Percentiles rank a stretch among this genome's conserved stretches.
These are phyloP conservation scores for Paspalum vaginatum DNA, from an alignment of 176 grass and related monocot species.

Conservation along the genomic window DNA sequence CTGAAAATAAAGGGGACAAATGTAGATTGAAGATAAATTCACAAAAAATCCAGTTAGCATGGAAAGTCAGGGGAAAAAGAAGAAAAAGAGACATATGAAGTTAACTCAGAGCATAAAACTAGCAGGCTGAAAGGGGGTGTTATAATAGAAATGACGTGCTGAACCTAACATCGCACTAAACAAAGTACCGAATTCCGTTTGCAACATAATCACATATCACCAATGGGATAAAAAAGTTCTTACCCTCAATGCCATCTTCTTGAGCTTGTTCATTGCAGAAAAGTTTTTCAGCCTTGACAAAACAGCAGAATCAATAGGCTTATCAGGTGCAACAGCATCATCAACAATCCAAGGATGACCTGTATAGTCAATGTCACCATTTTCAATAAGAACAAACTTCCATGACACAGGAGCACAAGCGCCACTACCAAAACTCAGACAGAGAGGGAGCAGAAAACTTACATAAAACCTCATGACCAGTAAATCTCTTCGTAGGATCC, in stretches of 20 bases:
- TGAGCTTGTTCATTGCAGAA: conserved; percentile 98
- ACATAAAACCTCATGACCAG: conserved; percentile 97
- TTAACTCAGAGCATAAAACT: conserved; percentile 3
- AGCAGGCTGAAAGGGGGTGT: background rate
- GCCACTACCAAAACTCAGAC: background rate
- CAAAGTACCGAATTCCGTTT: conserved; percentile 19
- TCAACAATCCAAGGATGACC: conserved; percentile 98
- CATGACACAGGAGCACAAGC: background rate
- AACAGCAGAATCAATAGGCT: conserved; percentile 92
- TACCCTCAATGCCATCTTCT: conserved; percentile 99
- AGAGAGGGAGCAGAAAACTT: conserved; percentile 43
- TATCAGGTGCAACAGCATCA: conserved; percentile 96
- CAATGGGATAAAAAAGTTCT: conserved; percentile 26
- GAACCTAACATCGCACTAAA: background rate
- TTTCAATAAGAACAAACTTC: conserved; percentile 30
- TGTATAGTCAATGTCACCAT: conserved; percentile 46
- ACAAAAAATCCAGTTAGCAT: conserved; percentile 9
- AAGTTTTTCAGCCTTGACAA: conserved; percentile 95
- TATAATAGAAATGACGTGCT: conserved; percentile 1
- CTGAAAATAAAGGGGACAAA: background rate
- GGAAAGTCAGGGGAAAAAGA: background rate
- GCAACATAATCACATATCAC: conserved; percentile 15
- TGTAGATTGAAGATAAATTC: background rate
- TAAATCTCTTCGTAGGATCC: conserved; percentile 75
- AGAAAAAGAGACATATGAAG: background rate